Base-by-base conservation (phyloP, 495 filamentous ascomycete genomes). In the Articulospora tetracladia region DNA sequence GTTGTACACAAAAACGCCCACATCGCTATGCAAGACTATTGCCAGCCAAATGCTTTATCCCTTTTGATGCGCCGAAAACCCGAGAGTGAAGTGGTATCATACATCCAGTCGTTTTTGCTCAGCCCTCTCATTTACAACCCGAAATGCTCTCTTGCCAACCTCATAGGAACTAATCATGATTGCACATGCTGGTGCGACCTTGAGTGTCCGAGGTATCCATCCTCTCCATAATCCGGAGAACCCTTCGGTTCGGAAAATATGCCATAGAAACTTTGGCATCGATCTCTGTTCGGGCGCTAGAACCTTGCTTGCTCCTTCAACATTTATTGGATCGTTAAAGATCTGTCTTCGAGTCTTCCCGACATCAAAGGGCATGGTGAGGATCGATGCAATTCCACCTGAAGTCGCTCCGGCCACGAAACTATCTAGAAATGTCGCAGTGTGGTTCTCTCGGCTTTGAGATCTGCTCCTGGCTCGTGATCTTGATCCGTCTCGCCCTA, bases 121-220 rank as follows among this genome's bases (percentile, higher is more conserved):
- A 22, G 76, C 70, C 48, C 82, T 77, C 68, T 93, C 87, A 66
- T 98, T 97, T 56, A 90, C 85, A 22, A 83, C 82, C 58, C 83
- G 76, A 7, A 94, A 93, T 72, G 88, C 87, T 70, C 87, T 87
- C 82, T 98, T 98, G 12, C 95, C 92, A 23, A 98, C 80, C 73
- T 98, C 94, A 66, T 98, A 98, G 57, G 85, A 95, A 58, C 91
- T 96, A 62, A 98, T 98, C 94, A 98, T 98, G 67, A 98, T 97
- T n/a, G 95, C 94, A 73, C 94, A 98, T 15, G 93, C 92, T 1
- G 94, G 94, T 12, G 94, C 93, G 6, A 98, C 93, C 67, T 98
- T 98, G 48, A 98, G 74, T 62, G 91, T 96, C 34, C 94, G 79
- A 0, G 94, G 91, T 19, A 88, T 87, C 88, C 91, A 96, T 13